Conservation (phyloP, 2,329 filamentous ascomycete species). For the Shiraia bambusicola region DNA sequence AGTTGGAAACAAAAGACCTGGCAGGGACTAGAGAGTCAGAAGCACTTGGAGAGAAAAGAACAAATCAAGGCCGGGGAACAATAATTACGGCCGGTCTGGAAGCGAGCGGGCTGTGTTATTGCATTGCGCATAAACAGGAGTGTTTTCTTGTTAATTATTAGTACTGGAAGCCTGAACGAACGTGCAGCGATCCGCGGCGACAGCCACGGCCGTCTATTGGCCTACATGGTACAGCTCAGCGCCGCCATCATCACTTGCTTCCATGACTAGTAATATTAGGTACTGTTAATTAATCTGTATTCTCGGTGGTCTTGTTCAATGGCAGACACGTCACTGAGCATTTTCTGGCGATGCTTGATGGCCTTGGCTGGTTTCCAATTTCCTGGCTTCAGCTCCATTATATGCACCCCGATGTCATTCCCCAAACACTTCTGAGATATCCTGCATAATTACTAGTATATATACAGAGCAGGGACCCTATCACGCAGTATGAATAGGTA, state of each 20-base stretch:
- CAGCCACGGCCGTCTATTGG: conserved; percentile 11
- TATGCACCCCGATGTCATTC: conserved; percentile 23
- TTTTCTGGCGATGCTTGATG: conserved; percentile 27
- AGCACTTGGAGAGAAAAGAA: conserved; percentile 5
- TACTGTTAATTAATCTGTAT: too few relatives aligned
- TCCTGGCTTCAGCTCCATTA: conserved; percentile 15
- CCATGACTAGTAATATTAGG: too few relatives aligned
- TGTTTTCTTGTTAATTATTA: conserved; percentile 29
- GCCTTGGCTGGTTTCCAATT: conserved; percentile 20
- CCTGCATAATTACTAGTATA: too few relatives aligned
- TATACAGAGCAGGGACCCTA: too few relatives aligned
- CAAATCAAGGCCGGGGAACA: conserved; percentile 5
- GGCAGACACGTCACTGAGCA: conserved; percentile 32
- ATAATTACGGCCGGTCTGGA: conserved; percentile 7
- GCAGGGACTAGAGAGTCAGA: background rate
- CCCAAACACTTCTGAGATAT: background rate
- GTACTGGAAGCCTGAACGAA: conserved; percentile 13
- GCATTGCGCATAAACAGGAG: background rate
- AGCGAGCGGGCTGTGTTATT: conserved; percentile 10
- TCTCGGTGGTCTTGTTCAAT: conserved; percentile 6
- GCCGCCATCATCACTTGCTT: too few relatives aligned
- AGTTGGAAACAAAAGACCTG: conserved; percentile 1
- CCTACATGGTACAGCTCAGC: too few relatives aligned
- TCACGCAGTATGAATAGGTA: too few relatives aligned
- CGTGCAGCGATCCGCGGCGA: conserved; percentile 8